These are phyloP conservation scores for Echinosphaeria canescens DNA, from an alignment of 2,329 filamentous ascomycete genomes.

Conservation along the genomic window DNA sequence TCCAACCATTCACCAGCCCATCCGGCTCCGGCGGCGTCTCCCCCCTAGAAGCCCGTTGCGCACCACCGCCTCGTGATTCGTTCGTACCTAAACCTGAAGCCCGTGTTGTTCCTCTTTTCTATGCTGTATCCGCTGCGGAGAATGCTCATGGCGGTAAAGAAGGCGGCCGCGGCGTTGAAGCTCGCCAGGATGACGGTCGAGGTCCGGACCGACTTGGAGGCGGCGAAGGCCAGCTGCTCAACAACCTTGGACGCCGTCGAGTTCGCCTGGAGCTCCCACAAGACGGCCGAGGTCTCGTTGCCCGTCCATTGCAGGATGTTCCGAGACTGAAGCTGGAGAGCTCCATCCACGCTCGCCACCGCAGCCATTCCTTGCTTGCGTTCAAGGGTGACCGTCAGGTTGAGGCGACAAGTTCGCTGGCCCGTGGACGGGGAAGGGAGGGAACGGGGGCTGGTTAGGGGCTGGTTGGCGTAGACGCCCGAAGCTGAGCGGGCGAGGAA, in stretches of 20 bases:
- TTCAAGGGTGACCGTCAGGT: too few species aligned
- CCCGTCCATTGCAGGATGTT: too few species aligned
- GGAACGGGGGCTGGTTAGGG: too few species aligned
- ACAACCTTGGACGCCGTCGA: conserved; percentile 18
- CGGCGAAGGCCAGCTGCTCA: conserved; percentile 26
- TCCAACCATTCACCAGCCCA: neutral
- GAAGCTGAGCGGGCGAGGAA: conserved; percentile 8
- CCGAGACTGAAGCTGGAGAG: too few species aligned
- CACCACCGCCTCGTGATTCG: neutral
- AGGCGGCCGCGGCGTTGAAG: conserved; percentile 37
- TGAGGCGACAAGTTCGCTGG: too few species aligned
- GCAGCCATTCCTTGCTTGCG: too few species aligned
- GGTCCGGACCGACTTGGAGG: conserved; percentile 33
- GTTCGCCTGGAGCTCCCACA: too few species aligned
- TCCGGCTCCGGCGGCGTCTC: too few species aligned
- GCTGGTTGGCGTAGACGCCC: conserved; percentile 10
- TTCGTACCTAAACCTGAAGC: conserved; percentile 18
- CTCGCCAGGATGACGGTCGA: conserved; percentile 37
- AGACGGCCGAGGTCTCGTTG: too few species aligned
- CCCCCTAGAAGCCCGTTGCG: neutral
- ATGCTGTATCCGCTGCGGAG: conserved; percentile 29
- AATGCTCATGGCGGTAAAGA: conserved; percentile 31
- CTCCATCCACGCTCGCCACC: too few species aligned
- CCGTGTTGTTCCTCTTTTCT: conserved; percentile 16
- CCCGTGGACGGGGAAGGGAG: too few species aligned